Conservation (phyloP, 2,329 filamentous ascomycete species). For the Ramichloridium luteum region DNA sequence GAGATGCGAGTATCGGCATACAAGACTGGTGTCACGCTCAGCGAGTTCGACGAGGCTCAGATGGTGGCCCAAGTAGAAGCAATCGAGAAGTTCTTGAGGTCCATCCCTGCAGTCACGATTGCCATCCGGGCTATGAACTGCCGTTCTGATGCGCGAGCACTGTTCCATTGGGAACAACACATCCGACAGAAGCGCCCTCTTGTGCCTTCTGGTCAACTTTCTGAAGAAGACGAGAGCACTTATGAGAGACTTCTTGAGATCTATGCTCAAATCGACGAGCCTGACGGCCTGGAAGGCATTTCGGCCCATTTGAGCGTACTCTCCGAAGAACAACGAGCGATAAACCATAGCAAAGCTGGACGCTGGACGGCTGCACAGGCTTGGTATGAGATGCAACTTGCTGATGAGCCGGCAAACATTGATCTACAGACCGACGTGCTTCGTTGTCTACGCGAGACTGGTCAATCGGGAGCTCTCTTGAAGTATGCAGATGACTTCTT, state of each 20-base stretch:
- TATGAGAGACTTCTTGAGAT: slow-evolving; percentile 68
- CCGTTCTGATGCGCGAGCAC: slow-evolving; percentile 77
- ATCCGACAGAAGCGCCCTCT: slow-evolving; percentile 45
- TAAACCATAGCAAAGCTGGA: slow-evolving; percentile 85
- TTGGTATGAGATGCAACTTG: slow-evolving; percentile 89
- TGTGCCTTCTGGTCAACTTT: slow-evolving; percentile 29
- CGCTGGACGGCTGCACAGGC: slow-evolving; percentile 90
- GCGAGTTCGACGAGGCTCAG: slow-evolving; percentile 40
- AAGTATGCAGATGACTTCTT: slow-evolving; percentile 72
- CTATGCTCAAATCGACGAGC: slow-evolving; percentile 95
- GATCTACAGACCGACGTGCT: slow-evolving; percentile 75
- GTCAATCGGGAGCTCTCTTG: slow-evolving; percentile 62
- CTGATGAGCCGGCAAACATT: slow-evolving; percentile 61
- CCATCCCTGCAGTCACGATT: slow-evolving; percentile 58
- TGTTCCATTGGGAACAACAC: slow-evolving; percentile 92
- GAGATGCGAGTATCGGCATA: slow-evolving; percentile 31
- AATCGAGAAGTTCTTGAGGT: slow-evolving; percentile 61
- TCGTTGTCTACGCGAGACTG: slow-evolving; percentile 85
- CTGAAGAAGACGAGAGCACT: slow-evolving; percentile 37
- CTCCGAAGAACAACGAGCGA: slow-evolving; percentile 85
- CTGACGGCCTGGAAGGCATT: slow-evolving; percentile 89
- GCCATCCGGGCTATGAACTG: slow-evolving; percentile 84
- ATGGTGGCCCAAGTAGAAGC: slow-evolving; percentile 44
- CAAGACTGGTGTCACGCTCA: slow-evolving; percentile 31
- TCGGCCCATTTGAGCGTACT: slow-evolving; percentile 74